A percentile compares a stretch with the other conserved stretches of the same genome.
Evolutionary conservation across 2,329 filamentous ascomycete species (phyloP).

Genomic region (Xylaria sp.): DNA sequence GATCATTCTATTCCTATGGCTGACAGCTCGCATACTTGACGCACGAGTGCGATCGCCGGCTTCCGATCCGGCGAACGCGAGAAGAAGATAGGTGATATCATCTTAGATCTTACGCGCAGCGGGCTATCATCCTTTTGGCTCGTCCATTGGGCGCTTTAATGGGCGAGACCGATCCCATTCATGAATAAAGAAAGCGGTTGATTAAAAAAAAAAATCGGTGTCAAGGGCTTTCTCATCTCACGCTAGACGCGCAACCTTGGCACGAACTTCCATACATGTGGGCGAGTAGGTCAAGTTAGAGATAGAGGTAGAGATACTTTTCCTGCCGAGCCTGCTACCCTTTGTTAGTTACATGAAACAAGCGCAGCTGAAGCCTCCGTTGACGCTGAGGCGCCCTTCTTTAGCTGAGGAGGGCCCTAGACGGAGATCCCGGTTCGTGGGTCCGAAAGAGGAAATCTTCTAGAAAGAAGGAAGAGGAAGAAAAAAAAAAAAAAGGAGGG

Average conservation of each 20-base stretch:
- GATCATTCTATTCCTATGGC: not conserved
- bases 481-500: constrained; percentile 4
- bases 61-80: not conserved
- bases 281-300: no score
- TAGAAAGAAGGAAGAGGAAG: constrained; percentile 19
- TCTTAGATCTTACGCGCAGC: not conserved
- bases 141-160: no score
- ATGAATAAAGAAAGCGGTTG: not conserved
- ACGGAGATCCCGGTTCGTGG: constrained; percentile 3
- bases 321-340: no score
- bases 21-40: not conserved
- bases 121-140: not conserved
- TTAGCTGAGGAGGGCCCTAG: constrained; percentile 12
- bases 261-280: no score
- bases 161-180: no score
- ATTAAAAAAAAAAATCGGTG: not conserved
- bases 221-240: no score
- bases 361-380: constrained; percentile 13
- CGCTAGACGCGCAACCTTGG: no score
- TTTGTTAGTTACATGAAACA: no score
- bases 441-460: constrained; percentile 29
- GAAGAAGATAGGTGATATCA: not conserved
- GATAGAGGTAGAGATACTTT: no score
- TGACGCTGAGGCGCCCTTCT: constrained; percentile 7
- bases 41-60: constrained; percentile 1